These are phyloP conservation scores for Anthracocystis walkeri DNA, from an alignment of 1,284 basidiomycete species.

Conservation along the genomic window DNA sequence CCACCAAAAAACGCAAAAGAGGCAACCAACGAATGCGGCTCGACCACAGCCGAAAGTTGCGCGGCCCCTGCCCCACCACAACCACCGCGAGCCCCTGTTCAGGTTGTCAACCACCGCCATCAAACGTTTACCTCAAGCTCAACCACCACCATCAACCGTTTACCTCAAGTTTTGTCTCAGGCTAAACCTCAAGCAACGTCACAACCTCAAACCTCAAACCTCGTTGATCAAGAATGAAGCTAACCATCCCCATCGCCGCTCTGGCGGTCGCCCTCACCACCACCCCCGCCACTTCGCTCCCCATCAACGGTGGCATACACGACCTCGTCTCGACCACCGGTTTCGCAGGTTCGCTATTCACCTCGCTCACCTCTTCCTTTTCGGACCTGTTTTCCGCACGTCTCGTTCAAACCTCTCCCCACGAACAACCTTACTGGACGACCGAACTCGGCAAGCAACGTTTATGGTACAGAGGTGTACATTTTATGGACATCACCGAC, in stretches of 20 bases:
- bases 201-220: background rate
- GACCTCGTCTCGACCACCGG: conserved; percentile 15
- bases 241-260: conserved; percentile 28
- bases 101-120: conserved; percentile 8
- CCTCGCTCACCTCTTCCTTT: conserved; percentile 19
- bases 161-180: too few species aligned
- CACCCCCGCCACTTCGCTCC: conserved; percentile 19
- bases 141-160: too few species aligned
- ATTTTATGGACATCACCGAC: conserved; percentile 66
- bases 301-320: conserved; percentile 13
- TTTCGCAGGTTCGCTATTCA: conserved; percentile 27
- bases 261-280: conserved; percentile 14
- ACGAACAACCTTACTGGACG: conserved; percentile 56
- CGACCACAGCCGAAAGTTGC: conserved; percentile 12
- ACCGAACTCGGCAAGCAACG: conserved; percentile 59
- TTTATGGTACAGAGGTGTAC: conserved; percentile 43
- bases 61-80: conserved; percentile 7
- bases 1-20: conserved; percentile 19
- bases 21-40: conserved; percentile 32
- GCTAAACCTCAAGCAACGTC: background rate
- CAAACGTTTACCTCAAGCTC: background rate
- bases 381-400: conserved; percentile 24
- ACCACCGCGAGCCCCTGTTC: background rate
- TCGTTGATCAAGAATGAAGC: conserved; percentile 25
- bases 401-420: conserved; percentile 43